Base-by-base conservation (phyloP, 768 basidiomycete species). In the Hortiboletus campestris region DNA sequence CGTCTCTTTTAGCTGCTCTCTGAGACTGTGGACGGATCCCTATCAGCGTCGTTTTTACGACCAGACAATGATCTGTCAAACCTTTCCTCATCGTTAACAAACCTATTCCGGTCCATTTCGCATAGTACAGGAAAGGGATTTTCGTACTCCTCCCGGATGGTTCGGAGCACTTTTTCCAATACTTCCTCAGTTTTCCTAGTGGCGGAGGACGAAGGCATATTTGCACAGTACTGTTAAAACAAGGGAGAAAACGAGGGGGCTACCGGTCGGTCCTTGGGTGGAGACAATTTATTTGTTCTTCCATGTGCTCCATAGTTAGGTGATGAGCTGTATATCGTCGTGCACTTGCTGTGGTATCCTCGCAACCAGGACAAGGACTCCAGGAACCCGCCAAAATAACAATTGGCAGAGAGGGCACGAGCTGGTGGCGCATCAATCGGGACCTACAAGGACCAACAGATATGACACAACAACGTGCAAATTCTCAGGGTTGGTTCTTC, bases 361-460 rank as follows among this genome's bases (percentile, higher is more conserved):
- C 45, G 45, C 55, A 34, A 65, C 60, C 25, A 40, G 41, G 31
- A 65, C 35, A 65, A 64, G 56, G 6, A 49, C 13, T 7, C 41
- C 7, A 64, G 56, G 9, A 46, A 13, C 10, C 41, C 7, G 19
- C 25, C 11, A 6, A 42, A 31, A 55, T 54, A 51, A 64, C 54
- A 63, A 66, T 46, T 62, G 13, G n/a, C 45, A 53, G 43, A 11
- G 25, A 51, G 5, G 38, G 20, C 34, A 4, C 9, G 35, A 20
- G 49, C 42, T 6, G 20, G 45, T 53, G 38, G 53, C 45, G 28
- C 22, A 16, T 60, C 58, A 49, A 31, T 25, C 10, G 46, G 60
- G 53, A 61, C 59, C 60, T 25, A 60, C 59, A 60, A 22, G 42
- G 60, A 45, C 34, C 60, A 35, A 61, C 16, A 60, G 34, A 41